Base-by-base conservation (phyloP, 1,139 yeast genomes). In the Taphrina confusa region DNA sequence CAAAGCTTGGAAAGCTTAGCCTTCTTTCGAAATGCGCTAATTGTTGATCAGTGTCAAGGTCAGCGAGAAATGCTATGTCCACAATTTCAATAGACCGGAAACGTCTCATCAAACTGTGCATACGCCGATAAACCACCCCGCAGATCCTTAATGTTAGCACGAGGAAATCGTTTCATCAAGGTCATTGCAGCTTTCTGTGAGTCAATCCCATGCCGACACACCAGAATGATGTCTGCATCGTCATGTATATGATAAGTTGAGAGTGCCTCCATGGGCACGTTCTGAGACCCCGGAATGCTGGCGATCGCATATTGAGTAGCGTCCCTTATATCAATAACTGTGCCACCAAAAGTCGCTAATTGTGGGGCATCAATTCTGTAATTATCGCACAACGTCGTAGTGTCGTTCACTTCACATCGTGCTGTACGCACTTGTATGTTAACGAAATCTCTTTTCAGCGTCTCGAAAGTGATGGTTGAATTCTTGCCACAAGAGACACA, bases 181-280 rank as follows among this genome's bases (percentile, higher is more conserved):
- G 78, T 73, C 63, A 76, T 73, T 0, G 87, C 83, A 0, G 96
- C 95, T 18, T 82, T 72, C 68, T 88, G 92, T 0, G 97, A 91
- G 70, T 92, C 97, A 70, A 89, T 90, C 4, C 99, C 99, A 69
- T 78, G 84, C 39, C 97, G 79, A 71, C 99, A 92, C 14, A 91
- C 76, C 0, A 87, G 83, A 63, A 68, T 69, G 1, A 75, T 64
- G 0, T 61, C 61, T n/a, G 23, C 42, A 20, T 50, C 30, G 30
- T 45, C 50, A 18, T 28, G 16, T 14, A 45, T 47, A 22, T 55
- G 45, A 16, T 14, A 14, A 28, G 44, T 22, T 11, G 56, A 60
- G 22, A 79, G 68, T 3, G 77, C 75, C 14, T 77, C 80, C 72
- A 85, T 78, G 4, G 90, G 90, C 23, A 88, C 72, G 70, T 85